Evolutionary conservation across 495 filamentous ascomycete genomes (phyloP).

Genomic region (Friedmanniomyces endolithicus): DNA sequence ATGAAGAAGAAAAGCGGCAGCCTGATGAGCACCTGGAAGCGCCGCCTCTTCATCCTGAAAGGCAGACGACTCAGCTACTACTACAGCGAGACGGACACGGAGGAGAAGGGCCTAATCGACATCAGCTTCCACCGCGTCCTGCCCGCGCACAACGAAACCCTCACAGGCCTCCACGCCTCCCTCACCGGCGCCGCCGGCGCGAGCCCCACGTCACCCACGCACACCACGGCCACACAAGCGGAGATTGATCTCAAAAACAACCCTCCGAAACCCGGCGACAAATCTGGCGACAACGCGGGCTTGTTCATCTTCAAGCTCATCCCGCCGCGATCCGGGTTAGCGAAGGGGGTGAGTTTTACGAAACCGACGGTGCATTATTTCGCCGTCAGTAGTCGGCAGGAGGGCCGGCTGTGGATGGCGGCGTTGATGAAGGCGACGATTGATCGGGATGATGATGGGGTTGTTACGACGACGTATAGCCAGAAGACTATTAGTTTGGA

Average conservation of each 20-base stretch:
- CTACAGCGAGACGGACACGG: conserved; percentile 80
- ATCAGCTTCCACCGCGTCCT: conserved; percentile 94
- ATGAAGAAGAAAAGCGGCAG: conserved; percentile 99
- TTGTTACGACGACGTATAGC: conserved; percentile 80
- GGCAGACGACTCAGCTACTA: conserved; percentile 90
- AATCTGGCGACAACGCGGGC: conserved; percentile 20
- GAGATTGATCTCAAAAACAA: conserved; percentile 27
- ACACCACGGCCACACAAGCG: conserved; percentile 44
- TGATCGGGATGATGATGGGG: conserved; percentile 70
- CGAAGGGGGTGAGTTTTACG: conserved; percentile 88
- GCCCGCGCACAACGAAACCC: conserved; percentile 80
- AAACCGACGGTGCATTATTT: conserved; percentile 97
- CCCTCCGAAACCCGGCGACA: conserved; percentile 16
- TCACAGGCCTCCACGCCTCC: conserved; percentile 82
- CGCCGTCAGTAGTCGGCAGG: conserved; percentile 76
- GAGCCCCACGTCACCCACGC: conserved; percentile 56
- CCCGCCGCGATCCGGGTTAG: conserved; percentile 75
- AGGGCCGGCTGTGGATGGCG: conserved; percentile 95
- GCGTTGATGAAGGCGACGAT: conserved; percentile 99
- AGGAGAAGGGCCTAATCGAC: conserved; percentile 92
- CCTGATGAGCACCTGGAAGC: conserved; percentile 93
- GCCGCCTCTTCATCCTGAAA: conserved; percentile 81
- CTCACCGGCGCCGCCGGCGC: conserved; percentile 76
- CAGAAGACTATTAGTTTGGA: conserved; percentile 83
- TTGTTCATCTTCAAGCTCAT: conserved; percentile 98